Conservation (phyloP, 495 filamentous ascomycete species). For the Penicillium atrosanguineum region DNA sequence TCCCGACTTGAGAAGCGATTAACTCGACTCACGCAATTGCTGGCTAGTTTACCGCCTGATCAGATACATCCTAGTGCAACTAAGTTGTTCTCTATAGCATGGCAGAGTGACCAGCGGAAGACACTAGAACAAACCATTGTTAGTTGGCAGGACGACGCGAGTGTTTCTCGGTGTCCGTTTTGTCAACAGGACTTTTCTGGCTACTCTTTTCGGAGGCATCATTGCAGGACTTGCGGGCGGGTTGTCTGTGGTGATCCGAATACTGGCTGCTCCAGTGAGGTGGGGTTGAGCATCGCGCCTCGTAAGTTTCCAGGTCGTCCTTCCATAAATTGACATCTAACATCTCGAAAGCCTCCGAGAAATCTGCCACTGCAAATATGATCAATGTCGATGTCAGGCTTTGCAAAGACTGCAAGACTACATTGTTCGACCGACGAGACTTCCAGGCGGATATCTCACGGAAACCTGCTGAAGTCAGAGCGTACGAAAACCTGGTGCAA, state of each 20-base stretch:
- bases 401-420: conserved; percentile 84
- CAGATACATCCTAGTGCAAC: conserved; percentile 45
- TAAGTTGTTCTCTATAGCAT: conserved; percentile 56
- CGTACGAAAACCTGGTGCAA: conserved; percentile 83
- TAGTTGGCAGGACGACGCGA: conserved; percentile 89
- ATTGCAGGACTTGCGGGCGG: conserved; percentile 88
- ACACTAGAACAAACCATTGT: conserved; percentile 86
- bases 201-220: conserved; percentile 87
- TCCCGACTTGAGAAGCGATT: conserved; percentile 87
- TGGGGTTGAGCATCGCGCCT: conserved; percentile 72
- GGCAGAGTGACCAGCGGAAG: conserved; percentile 67
- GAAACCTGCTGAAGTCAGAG: conserved; percentile 71
- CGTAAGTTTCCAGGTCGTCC: conserved; percentile 48
- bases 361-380: conserved; percentile 46
- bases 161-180: conserved; percentile 79
- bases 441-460: conserved; percentile 67
- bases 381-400: conserved; percentile 80
- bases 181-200: conserved; percentile 91
- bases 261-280: conserved; percentile 81
- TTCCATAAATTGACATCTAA: conserved; percentile 14
- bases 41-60: conserved; percentile 68
- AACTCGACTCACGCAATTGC: conserved; percentile 82
- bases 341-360: conserved; percentile 56
- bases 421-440: conserved; percentile 80
- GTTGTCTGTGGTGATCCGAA: conserved; percentile 86